phyloP scores from a whole-genome alignment of 106 monocot species.

The Dendrobium officinale region DNA sequence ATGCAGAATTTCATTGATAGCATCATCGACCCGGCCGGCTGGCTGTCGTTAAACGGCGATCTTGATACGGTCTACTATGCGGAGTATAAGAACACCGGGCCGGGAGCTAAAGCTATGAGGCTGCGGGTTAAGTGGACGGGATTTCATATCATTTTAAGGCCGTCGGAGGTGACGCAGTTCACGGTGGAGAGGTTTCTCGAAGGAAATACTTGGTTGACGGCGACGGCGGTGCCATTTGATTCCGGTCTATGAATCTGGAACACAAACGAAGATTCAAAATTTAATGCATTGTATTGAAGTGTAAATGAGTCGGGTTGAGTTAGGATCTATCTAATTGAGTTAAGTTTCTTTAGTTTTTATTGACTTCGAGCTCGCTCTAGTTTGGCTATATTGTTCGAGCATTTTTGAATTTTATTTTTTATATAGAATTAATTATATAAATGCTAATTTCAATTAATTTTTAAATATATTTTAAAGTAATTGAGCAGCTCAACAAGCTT shows the following conservation, averaged over 20 bases:
- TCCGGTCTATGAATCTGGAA: conserved; percentile 8
- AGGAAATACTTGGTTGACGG: conserved; percentile 53
- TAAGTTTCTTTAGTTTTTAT: no score
- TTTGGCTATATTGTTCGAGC: no score
- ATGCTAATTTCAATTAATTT: no score
- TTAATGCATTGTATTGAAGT: no score
- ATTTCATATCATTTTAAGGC: conserved; percentile 31
- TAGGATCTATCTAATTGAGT: no score
- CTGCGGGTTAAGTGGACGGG: conserved; percentile 63
- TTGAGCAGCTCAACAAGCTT: no score
- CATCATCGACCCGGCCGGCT: conserved; percentile 52
- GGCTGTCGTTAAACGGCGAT: conserved; percentile 40
- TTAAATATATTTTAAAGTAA: no score
- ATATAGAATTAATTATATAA: no score
- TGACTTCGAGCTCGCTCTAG: no score
- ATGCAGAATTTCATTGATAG: conserved; percentile 37
- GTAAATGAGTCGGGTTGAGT: no score
- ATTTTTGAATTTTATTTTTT: no score
- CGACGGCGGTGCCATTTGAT: conserved; percentile 29
- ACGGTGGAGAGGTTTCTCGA: conserved; percentile 61
- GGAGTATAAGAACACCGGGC: conserved; percentile 60
- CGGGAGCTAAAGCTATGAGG: conserved; percentile 31
- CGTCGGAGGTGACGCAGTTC: conserved; percentile 36
- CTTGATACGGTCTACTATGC: conserved; percentile 57
- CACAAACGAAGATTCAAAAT: no score